phyloP scores from a whole-genome alignment of 306 rosid species.

The Dalbergia oliveri region DNA sequence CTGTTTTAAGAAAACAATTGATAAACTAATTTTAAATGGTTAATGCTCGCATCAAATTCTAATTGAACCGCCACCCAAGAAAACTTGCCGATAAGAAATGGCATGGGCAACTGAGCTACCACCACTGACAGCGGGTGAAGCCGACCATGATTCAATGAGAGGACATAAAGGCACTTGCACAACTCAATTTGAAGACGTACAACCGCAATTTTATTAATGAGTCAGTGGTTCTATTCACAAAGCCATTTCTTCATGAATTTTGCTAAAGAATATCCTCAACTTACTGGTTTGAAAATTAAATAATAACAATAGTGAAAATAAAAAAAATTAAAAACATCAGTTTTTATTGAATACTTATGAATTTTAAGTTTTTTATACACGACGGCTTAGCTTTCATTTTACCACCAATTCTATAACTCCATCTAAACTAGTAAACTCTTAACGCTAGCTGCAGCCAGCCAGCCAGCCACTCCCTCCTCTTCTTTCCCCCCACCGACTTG shows the following conservation, averaged over 20 bases:
- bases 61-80: no score
- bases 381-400: constrained; percentile 18
- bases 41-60: background rate
- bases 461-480: background rate
- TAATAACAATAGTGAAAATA: no score
- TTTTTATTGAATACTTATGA: no score
- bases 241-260: background rate
- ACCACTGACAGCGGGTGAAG: background rate
- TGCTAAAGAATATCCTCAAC: no score
- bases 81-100: background rate
- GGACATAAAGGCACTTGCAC: background rate
- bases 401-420: background rate
- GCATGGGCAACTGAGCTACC: background rate
- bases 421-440: background rate
- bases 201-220: background rate
- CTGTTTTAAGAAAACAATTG: background rate
- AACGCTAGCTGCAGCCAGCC: background rate
- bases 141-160: constrained; percentile 15
- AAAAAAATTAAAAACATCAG: no score
- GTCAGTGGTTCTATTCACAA: background rate
- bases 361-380: no score
- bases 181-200: background rate
- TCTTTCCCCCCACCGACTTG: background rate
- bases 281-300: no score
- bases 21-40: background rate